A percentile compares a stretch with the other conserved stretches of the same genome.
These are phyloP conservation scores for Xerocomellus dryophilus DNA, from an alignment of 768 basidiomycete genomes.

Conservation along the genomic window DNA sequence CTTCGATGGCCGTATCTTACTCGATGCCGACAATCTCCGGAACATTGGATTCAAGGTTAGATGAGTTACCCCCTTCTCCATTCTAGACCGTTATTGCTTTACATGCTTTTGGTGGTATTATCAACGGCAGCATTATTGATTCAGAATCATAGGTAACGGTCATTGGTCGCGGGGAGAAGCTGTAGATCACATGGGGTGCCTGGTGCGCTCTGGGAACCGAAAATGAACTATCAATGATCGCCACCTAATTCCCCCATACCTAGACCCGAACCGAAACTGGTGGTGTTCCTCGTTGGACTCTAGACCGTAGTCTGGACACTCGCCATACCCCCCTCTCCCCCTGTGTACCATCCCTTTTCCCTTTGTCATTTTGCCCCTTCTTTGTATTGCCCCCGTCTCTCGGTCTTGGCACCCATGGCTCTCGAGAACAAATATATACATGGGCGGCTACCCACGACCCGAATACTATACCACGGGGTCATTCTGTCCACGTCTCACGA, in stretches of 20 bases:
- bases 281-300: background rate
- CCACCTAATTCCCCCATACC: conserved; percentile 12
- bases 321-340: background rate
- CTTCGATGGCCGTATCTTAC: conserved; percentile 88
- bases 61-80: background rate
- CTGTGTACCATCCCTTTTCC: background rate
- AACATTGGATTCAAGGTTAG: conserved; percentile 86
- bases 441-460: background rate
- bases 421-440: background rate
- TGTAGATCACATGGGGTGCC: conserved; percentile 22
- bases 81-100: background rate
- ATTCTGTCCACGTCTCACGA: background rate
- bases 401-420: background rate
- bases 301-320: background rate
- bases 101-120: conserved; percentile 5
- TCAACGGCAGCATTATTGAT: conserved; percentile 6
- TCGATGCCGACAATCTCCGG: conserved; percentile 76
- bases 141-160: conserved; percentile 44
- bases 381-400: background rate
- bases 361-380: background rate
- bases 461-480: background rate
- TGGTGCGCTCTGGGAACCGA: background rate
- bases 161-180: conserved; percentile 53
- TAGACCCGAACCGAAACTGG: background rate
- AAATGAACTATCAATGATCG: background rate